These are phyloP conservation scores for Pichia nakasei DNA, from an alignment of 805 yeast species.

Conservation along the genomic window DNA sequence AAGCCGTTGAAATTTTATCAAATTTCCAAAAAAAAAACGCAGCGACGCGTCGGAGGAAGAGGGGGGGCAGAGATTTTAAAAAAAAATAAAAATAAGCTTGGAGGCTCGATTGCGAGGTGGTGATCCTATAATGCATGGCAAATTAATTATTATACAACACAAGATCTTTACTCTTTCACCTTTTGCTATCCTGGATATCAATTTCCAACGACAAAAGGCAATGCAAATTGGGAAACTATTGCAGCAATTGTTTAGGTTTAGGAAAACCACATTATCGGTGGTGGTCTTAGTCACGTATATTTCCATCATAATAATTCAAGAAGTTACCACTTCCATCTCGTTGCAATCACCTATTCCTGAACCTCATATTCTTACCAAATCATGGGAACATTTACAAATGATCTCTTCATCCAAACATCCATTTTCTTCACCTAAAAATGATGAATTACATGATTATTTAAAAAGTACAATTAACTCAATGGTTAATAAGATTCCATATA, in stretches of 20 bases:
- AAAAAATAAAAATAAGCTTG: no score
- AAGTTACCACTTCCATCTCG: constrained; percentile 32
- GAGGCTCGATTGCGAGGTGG: no score
- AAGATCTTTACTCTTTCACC: no score
- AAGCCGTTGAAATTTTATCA: no score
- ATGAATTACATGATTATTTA: constrained; percentile 63
- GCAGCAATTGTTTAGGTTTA: constrained; percentile 34
- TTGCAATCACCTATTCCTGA: constrained; percentile 36
- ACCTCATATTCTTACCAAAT: constrained; percentile 29
- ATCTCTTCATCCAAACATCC: constrained; percentile 69
- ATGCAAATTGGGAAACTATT: neutral
- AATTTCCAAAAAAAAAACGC: no score
- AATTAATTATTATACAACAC: no score
- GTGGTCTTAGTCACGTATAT: constrained; percentile 42
- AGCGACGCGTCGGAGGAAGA: no score
- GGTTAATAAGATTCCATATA: neutral
- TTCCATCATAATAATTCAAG: constrained; percentile 27
- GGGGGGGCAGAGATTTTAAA: no score
- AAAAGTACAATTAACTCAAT: constrained; percentile 13
- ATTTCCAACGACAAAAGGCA: no score
- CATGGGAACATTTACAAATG: constrained; percentile 68
- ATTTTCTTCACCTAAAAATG: constrained; percentile 69
- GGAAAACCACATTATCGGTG: constrained; percentile 61
- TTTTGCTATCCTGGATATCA: no score
- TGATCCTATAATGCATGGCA: no score